Base-by-base conservation (phyloP, 2,329 filamentous ascomycete genomes). In the Fusarium newnesense region DNA sequence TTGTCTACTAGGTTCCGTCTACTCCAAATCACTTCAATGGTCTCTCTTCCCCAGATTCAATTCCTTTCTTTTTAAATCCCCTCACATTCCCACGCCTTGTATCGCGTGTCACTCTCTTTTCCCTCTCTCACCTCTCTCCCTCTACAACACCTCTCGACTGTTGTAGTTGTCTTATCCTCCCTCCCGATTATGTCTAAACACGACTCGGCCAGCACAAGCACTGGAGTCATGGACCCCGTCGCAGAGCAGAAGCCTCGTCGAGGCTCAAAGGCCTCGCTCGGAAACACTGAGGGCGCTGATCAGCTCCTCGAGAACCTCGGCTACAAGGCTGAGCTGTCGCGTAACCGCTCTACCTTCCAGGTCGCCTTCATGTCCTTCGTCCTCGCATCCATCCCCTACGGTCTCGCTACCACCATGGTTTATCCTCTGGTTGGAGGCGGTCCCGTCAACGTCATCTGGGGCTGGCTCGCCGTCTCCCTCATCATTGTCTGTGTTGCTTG, bases 251-350 rank as follows among this genome's bases (percentile, higher is more conserved):
- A 81, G 74, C 66, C 64, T 69, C 64, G 70, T 36, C 70, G 70
- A 52, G 70, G 67, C 43, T 77, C 65, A 71, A 82, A 62, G 66
- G 78, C 62, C 67, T 74, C 58, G 60, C 63, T 34, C 56, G 63
- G 56, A 40, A 60, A 64, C 69, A 72, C 80, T 62, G 81, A 80
- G 71, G 84, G 87, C 64, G 90, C 90, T 76, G 57, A 60, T 19
- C 19, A 60, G 16, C 46, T 60, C 19, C 57, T 60, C 34, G 57
- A 53, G 34, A 67, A 53, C 12, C 64, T 67, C 4, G 61, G 64
- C 9, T 67, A 67, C 54, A 50, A 64, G 30, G 49, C 64, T 28
- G 47, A 67, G 44, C 34, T 67, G 36, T 46, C 37, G 16, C 53
- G 64, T 26, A 67, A 59, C 32, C 46, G 64, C 26, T 67, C 64